A percentile compares a stretch with the other conserved stretches of the same genome.
Evolutionary conservation across 2,329 filamentous ascomycete genomes (phyloP).

Genomic region (Phoma sp.): DNA sequence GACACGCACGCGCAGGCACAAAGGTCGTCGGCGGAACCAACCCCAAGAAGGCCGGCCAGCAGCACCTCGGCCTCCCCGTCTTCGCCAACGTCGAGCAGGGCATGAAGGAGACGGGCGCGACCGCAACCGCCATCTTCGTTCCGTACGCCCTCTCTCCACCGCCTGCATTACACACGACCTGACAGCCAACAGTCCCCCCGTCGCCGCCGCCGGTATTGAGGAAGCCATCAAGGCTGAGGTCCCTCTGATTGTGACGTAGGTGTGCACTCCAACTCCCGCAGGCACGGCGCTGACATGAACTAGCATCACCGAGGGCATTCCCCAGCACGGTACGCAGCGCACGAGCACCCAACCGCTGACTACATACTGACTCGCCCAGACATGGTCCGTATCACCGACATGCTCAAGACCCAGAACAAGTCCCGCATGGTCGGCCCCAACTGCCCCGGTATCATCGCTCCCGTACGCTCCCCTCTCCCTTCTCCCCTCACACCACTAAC

Average conservation of each 20-base stretch:
- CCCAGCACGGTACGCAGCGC: constrained; percentile 78
- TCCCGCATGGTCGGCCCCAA: constrained; percentile 96
- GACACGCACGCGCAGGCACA: constrained; percentile 68
- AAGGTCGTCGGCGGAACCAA: constrained; percentile 98
- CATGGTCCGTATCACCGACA: constrained; percentile 98
- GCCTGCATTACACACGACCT: constrained; percentile 22
- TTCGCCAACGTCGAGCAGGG: constrained; percentile 90
- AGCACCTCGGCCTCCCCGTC: constrained; percentile 89
- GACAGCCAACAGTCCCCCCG: constrained; percentile 70
- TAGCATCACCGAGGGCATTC: constrained; percentile 92
- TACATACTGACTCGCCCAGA: constrained; percentile 60
- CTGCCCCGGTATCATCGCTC: constrained; percentile 95
- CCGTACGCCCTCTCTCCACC: constrained; percentile 64
- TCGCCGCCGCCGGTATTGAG: constrained; percentile 94
- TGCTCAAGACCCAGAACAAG: constrained; percentile 97
- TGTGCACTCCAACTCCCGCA: constrained; percentile 24
- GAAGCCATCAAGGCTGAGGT: constrained; percentile 94
- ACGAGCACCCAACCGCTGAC: not conserved
- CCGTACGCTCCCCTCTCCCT: constrained; percentile 51
- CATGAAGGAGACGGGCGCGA: constrained; percentile 87
- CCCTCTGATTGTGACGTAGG: constrained; percentile 84
- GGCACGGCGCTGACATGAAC: constrained; percentile 43
- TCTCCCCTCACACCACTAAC: constrained; percentile 18
- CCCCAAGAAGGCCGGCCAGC: constrained; percentile 94
- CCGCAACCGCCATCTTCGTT: constrained; percentile 93